These are phyloP conservation scores for Pseudocercospora fuligena DNA, from an alignment of 2,329 filamentous ascomycete species.

Conservation along the genomic window DNA sequence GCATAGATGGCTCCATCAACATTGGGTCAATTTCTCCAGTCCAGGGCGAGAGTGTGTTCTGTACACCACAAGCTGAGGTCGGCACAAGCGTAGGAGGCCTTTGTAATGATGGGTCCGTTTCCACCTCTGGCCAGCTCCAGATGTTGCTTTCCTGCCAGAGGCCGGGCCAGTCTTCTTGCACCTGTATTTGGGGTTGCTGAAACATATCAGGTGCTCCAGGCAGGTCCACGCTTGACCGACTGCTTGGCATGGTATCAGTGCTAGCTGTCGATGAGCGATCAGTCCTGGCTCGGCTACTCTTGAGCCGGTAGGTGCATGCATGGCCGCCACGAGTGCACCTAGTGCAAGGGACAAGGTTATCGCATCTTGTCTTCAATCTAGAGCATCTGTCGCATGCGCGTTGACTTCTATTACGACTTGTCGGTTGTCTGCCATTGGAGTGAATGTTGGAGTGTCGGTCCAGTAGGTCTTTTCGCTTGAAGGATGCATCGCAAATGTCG, in stretches of 20 bases:
- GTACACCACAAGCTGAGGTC: neutral
- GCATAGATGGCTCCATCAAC: neutral
- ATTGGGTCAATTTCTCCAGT: neutral
- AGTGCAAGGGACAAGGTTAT: constrained; percentile 26
- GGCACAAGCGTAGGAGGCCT: neutral
- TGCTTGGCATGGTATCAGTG: constrained; percentile 7
- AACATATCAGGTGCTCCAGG: neutral
- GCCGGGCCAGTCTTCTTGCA: neutral
- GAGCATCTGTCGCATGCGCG: constrained; percentile 31
- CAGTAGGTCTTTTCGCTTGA: constrained; percentile 32
- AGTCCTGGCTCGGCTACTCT: constrained; percentile 22
- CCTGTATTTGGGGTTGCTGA: neutral
- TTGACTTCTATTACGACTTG: constrained; percentile 20
- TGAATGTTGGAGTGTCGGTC: constrained; percentile 31
- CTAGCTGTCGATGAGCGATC: constrained; percentile 22
- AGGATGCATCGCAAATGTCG: constrained; percentile 25
- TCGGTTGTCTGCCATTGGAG: constrained; percentile 13
- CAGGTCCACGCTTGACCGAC: neutral
- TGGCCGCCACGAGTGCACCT: constrained; percentile 25
- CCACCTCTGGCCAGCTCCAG: neutral
- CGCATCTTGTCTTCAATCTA: constrained; percentile 30
- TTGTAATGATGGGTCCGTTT: neutral
- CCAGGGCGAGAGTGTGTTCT: neutral
- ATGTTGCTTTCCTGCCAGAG: constrained; percentile 1
- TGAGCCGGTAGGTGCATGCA: constrained; percentile 23